These are phyloP conservation scores for Leptosphaerulina australis DNA, from an alignment of 2,329 filamentous ascomycete genomes.

Conservation along the genomic window DNA sequence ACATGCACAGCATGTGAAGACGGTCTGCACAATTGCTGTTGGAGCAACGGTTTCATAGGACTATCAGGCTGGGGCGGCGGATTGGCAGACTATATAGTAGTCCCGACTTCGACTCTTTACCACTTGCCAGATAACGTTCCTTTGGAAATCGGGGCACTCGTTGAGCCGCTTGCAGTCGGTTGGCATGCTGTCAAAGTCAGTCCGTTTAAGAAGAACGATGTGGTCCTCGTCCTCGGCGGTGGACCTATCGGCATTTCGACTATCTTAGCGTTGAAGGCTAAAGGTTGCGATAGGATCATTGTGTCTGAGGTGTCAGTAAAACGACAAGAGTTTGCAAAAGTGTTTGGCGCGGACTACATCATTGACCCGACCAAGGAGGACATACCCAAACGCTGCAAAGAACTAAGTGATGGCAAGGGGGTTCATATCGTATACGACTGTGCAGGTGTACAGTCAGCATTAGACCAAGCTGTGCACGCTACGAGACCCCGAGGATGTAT, in stretches of 20 bases:
- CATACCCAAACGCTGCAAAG: conserved; percentile 52
- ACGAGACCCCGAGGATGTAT: conserved; percentile 58
- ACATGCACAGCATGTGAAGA: conserved; percentile 59
- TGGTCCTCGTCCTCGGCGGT: conserved; percentile 58
- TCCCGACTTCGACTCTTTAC: conserved; percentile 55
- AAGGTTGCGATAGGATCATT: conserved; percentile 53
- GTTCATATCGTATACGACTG: conserved; percentile 60
- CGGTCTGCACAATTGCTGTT: conserved; percentile 61
- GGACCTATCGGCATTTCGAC: conserved; percentile 59
- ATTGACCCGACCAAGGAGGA: conserved; percentile 59
- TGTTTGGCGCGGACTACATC: conserved; percentile 60
- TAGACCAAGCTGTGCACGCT: conserved; percentile 57
- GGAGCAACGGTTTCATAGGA: conserved; percentile 61
- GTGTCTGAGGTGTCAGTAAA: conserved; percentile 58
- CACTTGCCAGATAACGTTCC: conserved; percentile 58
- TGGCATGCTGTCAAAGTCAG: conserved; percentile 62
- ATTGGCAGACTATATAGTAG: conserved; percentile 58
- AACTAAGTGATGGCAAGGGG: conserved; percentile 54
- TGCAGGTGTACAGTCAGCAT: conserved; percentile 59
- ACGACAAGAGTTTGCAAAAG: conserved; percentile 56
- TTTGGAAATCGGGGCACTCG: conserved; percentile 59
- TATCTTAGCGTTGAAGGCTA: conserved; percentile 40
- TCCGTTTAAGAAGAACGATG: conserved; percentile 55
- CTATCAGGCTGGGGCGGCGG: conserved; percentile 61
- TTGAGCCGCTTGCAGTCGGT: conserved; percentile 61